Conservation (phyloP, 495 filamentous ascomycete species). For the Massariosphaeria phaeospora region DNA sequence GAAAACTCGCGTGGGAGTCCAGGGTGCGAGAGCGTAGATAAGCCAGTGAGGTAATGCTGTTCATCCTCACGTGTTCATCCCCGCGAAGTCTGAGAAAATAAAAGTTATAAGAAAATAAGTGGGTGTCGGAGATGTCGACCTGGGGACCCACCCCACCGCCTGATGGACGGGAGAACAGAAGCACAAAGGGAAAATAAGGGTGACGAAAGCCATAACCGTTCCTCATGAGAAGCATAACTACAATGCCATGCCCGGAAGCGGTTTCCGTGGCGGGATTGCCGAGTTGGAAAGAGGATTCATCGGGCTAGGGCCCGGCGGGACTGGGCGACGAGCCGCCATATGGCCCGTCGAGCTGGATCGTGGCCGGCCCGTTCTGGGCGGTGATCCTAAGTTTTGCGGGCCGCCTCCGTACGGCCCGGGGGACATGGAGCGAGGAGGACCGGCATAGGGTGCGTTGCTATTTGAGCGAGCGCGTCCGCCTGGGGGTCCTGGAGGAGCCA, state of each 20-base stretch:
- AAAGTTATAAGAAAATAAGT: too few relatives aligned
- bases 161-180: not conserved
- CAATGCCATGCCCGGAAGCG: conserved; percentile 39
- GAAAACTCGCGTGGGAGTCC: too few relatives aligned
- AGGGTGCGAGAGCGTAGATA: too few relatives aligned
- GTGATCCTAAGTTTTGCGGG: conserved; percentile 20
- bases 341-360: conserved; percentile 44
- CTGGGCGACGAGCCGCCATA: conserved; percentile 45
- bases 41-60: too few relatives aligned
- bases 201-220: not conserved
- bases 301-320: conserved; percentile 57
- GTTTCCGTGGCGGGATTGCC: conserved; percentile 36
- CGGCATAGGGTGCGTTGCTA: conserved; percentile 34
- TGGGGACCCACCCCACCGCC: not conserved
- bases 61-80: too few relatives aligned
- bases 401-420: conserved; percentile 37
- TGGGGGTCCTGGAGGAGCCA: conserved; percentile 33
- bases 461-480: conserved; percentile 31
- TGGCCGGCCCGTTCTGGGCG: conserved; percentile 37
- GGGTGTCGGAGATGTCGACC: too few relatives aligned
- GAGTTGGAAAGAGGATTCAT: conserved; percentile 48
- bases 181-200: not conserved
- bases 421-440: conserved; percentile 46
- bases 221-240: conserved; percentile 25
- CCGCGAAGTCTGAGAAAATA: too few relatives aligned